Evolutionary conservation across 768 basidiomycete species (phyloP).

Genomic region (Chalciporus piperatus): DNA sequence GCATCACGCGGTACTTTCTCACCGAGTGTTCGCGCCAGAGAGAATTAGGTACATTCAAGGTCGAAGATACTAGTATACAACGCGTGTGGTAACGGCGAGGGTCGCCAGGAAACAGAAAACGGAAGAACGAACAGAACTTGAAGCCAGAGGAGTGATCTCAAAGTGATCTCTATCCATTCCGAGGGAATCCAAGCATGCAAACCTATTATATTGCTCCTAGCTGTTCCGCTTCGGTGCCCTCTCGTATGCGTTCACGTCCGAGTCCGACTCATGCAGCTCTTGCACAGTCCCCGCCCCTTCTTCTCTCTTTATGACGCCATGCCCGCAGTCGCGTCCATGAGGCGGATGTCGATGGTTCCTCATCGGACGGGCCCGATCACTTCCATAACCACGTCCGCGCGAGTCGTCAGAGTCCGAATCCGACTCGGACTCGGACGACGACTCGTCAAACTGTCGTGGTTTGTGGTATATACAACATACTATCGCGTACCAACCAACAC

Average conservation of each 20-base stretch:
- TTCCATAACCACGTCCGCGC: neutral
- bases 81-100: too few species aligned
- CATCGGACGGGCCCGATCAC: constrained; percentile 13
- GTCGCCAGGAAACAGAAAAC: neutral
- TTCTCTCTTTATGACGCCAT: constrained; percentile 6
- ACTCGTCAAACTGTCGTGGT: constrained; percentile 77
- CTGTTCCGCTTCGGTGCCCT: constrained; percentile 28
- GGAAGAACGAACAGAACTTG: neutral
- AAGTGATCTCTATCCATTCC: neutral
- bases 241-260: constrained; percentile 53
- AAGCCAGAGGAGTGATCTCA: neutral
- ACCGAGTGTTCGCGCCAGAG: neutral
- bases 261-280: constrained; percentile 11
- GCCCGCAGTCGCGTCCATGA: constrained; percentile 1
- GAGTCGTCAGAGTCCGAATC: constrained; percentile 28
- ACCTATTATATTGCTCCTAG: neutral
- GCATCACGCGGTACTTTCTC: too few species aligned
- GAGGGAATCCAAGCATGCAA: neutral
- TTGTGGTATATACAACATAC: constrained; percentile 97
- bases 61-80: too few species aligned
- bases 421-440: constrained; percentile 61
- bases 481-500: constrained; percentile 28
- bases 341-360: constrained; percentile 4
- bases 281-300: constrained; percentile 14
- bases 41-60: too few species aligned